These are phyloP conservation scores for Scutellaria minor DNA, from an alignment of 257 asterid genomes.

Conservation along the genomic window DNA sequence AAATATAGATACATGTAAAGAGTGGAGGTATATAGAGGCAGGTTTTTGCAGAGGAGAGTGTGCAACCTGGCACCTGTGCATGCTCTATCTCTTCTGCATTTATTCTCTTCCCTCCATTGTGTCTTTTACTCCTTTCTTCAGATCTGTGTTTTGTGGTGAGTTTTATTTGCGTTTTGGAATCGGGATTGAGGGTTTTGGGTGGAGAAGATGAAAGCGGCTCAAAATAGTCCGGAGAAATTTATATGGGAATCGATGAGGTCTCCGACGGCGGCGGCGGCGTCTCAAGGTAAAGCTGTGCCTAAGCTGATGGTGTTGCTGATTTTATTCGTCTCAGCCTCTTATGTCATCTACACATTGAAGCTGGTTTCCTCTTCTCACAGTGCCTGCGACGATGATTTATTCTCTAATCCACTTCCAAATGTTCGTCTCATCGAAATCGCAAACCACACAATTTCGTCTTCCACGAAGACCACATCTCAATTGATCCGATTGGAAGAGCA, in stretches of 20 bases:
- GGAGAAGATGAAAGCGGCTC: constrained; percentile 56
- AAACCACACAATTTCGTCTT: constrained; percentile 20
- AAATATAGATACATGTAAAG: constrained; percentile 13
- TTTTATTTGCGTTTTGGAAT: not conserved
- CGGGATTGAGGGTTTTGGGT: constrained; percentile 8
- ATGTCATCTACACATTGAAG: constrained; percentile 51
- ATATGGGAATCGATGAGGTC: constrained; percentile 70
- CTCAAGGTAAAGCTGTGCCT: constrained; percentile 52
- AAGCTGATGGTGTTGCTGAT: constrained; percentile 68
- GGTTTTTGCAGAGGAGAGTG: constrained; percentile 26
- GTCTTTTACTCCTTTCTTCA: not conserved
- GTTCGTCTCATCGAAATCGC: constrained; percentile 3
- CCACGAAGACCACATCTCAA: not conserved
- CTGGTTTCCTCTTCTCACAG: constrained; percentile 49
- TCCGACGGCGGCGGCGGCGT: constrained; percentile 35
- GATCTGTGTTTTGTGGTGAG: constrained; percentile 32
- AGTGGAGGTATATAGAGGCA: not conserved
- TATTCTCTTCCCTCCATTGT: not conserved
- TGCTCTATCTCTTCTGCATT: constrained; percentile 41
- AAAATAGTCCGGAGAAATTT: constrained; percentile 63
- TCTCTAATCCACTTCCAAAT: constrained; percentile 32
- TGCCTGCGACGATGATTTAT: constrained; percentile 42
- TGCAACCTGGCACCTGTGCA: constrained; percentile 55
- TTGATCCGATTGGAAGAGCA: not conserved
- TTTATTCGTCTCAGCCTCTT: constrained; percentile 56